Evolutionary conservation across 1,284 basidiomycete species (phyloP), one percentile per base, ranked within the genome.

Genomic region (Leccinum pallidistipes): DNA sequence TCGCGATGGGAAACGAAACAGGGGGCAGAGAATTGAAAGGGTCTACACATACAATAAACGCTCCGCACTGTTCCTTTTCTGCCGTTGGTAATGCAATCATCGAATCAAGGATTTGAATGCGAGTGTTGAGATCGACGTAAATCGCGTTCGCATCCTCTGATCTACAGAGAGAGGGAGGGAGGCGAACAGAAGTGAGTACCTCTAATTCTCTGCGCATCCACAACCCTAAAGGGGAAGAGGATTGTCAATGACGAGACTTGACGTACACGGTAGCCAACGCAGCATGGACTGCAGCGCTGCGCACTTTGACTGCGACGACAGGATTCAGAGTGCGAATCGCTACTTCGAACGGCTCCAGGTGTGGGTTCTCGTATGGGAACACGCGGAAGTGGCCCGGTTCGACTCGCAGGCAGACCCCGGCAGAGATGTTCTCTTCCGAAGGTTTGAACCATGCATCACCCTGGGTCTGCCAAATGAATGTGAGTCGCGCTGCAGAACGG

Each of bases 11-110:
- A 47, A 47, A 47, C 11, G 45, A 47, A 47, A 47, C 45, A 16
- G 5, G 52, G 50, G 3, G 6, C 21, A 36, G n/a, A 40, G 3
- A 6, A 47, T 10, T 8, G 11, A 18, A 32, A 29, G 55, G 53
- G 31, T 50, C 6, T 54, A 55, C 56, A 78, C 56, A 78, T 73
- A 87, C 87, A 61, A 94, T 83, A 68, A 95, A 95, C 10, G 91
- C 90, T n/a, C 89, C 92, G 64, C 86, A 88, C 69, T 94, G 91
- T 64, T 93, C 90, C 76, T 91, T 92, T 67, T 93, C 86, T 4
- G 90, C 92, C 27, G 82, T 79, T 1, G 86, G 87, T 47, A 94
- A 82, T 58, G 84, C 79, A 52, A 83, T 77, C 71, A 93, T 87
- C n/a, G 82, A 83, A 60, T 88, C 82, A 54, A 91, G 69, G 58